Percentiles rank a stretch among this genome's conserved stretches.
Evolutionary conservation across 148 eudicot genomes (phyloP).

Genomic region (Vaccinium myrtillus): DNA sequence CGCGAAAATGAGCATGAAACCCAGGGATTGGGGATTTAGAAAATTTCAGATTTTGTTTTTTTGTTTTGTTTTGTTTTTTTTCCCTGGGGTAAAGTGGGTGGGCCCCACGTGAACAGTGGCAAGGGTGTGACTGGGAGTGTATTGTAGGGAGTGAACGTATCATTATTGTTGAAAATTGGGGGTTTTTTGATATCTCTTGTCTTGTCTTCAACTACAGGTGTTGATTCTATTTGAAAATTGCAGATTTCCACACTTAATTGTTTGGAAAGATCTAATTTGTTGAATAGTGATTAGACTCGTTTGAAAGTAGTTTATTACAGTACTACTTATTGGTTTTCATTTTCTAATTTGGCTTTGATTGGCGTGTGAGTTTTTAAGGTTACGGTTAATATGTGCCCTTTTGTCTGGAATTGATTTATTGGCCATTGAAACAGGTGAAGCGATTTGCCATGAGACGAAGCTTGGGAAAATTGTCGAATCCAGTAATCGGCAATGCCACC

Average conservation of each 20-base stretch:
- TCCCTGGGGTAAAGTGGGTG: too few species aligned
- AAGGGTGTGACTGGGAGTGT: too few species aligned
- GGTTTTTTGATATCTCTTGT: not conserved
- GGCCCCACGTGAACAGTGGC: too few species aligned
- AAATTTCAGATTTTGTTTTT: too few species aligned
- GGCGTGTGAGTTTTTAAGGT: not conserved
- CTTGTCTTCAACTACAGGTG: not conserved
- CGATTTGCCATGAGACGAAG: conserved; percentile 37
- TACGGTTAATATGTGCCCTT: not conserved
- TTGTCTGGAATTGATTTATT: not conserved
- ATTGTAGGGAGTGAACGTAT: too few species aligned
- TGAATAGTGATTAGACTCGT: not conserved
- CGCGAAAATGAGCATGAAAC: too few species aligned
- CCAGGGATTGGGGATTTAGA: too few species aligned
- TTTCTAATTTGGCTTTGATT: not conserved
- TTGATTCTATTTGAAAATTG: not conserved
- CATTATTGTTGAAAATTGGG: too few species aligned
- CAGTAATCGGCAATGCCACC: conserved; percentile 23
- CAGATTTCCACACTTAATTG: not conserved
- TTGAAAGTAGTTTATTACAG: not conserved
- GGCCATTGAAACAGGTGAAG: not conserved
- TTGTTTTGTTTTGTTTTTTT: too few species aligned
- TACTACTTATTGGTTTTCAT: not conserved
- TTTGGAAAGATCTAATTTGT: not conserved
- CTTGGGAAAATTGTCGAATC: conserved; percentile 26